phyloP scores from a whole-genome alignment of 768 basidiomycete genomes.

The Lactifluus piperatus region DNA sequence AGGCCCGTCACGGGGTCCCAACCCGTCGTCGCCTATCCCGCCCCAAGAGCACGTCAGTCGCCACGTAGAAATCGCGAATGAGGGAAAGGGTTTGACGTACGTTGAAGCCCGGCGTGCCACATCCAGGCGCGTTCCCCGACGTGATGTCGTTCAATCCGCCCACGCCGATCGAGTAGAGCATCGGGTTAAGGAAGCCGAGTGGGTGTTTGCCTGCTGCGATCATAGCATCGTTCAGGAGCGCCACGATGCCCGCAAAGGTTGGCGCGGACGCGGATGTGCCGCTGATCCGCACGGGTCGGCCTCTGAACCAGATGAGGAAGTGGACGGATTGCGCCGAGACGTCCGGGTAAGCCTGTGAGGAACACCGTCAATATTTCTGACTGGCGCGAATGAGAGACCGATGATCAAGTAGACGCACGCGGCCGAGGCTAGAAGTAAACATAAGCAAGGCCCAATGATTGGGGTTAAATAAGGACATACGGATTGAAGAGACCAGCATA shows the following conservation, averaged over 20 bases:
- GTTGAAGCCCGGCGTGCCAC: conserved; percentile 31
- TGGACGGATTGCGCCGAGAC: conserved; percentile 49
- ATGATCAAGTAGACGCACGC: conserved; percentile 32
- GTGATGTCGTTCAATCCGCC: conserved; percentile 31
- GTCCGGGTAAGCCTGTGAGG: conserved; percentile 49
- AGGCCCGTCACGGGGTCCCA: conserved; percentile 32
- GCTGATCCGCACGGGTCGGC: conserved; percentile 11
- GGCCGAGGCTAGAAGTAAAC: conserved; percentile 28
- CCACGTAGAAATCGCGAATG: neutral
- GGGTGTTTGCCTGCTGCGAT: conserved; percentile 25
- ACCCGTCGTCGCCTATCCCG: conserved; percentile 25
- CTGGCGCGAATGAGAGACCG: too few relatives aligned
- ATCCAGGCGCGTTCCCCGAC: conserved; percentile 30
- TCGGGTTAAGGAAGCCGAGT: conserved; percentile 34
- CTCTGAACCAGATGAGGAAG: conserved; percentile 40
- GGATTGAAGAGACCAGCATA: conserved; percentile 50
- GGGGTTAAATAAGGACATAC: conserved; percentile 33
- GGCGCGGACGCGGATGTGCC: conserved; percentile 65
- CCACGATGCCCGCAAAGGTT: conserved; percentile 53
- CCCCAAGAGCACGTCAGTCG: neutral
- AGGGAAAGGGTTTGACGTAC: neutral
- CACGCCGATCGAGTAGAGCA: conserved; percentile 25
- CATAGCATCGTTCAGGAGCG: conserved; percentile 40
- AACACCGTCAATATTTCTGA: neutral
- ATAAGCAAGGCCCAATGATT: too few relatives aligned